These are phyloP conservation scores for Eucommia ulmoides DNA, from an alignment of 257 asterid species.

Conservation along the genomic window DNA sequence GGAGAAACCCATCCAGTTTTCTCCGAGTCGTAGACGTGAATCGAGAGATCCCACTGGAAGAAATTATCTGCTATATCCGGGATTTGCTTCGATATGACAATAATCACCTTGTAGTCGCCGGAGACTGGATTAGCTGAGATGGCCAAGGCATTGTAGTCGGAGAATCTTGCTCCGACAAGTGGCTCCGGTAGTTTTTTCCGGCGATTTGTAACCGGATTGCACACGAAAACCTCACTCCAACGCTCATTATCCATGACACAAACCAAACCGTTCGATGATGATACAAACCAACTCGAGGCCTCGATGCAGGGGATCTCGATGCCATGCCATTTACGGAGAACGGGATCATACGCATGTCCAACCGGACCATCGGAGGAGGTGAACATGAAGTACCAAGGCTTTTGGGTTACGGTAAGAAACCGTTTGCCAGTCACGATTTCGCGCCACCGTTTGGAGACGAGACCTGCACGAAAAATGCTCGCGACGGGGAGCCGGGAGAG, in stretches of 20 bases:
- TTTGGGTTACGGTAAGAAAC: background rate
- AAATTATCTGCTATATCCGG: background rate
- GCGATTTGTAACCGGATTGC: conserved; percentile 5
- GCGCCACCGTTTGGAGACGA: conserved; percentile 9
- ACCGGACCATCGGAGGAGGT: background rate
- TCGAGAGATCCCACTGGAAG: conserved; percentile 2
- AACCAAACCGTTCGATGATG: conserved; percentile 6
- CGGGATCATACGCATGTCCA: conserved; percentile 6
- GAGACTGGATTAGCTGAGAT: background rate
- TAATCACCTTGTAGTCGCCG: background rate
- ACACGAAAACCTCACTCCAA: background rate
- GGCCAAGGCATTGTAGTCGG: conserved; percentile 5
- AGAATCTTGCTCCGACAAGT: background rate
- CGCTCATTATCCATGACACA: conserved; percentile 6
- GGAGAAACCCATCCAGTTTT: conserved; percentile 2
- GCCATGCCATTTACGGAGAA: background rate
- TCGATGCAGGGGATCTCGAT: conserved; percentile 4
- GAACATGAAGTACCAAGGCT: conserved; percentile 11
- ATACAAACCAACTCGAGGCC: background rate
- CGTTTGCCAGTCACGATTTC: conserved; percentile 1
- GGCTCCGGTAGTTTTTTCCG: conserved; percentile 1
- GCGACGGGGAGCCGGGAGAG: conserved; percentile 3
- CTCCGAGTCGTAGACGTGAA: conserved; percentile 1
- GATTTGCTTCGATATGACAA: conserved; percentile 5
- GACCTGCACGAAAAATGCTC: conserved; percentile 4